Base-by-base conservation (phyloP, 768 basidiomycete species). In the Amylocystis lapponica region DNA sequence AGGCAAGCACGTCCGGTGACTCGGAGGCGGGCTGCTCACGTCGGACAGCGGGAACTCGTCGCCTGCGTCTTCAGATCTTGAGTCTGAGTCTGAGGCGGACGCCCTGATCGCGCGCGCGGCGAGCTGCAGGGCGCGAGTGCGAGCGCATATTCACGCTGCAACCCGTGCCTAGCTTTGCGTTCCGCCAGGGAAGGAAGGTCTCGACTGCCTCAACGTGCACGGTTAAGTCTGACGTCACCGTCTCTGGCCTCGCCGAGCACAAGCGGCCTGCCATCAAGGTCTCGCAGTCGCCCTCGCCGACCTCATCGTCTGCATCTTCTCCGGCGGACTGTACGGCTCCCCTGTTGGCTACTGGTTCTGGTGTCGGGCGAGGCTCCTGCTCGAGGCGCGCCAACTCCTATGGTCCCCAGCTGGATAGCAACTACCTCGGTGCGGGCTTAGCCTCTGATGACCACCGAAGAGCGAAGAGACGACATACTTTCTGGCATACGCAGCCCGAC, bases 21-120 rank as follows among this genome's bases (percentile, higher is more conserved):
- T 81, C 82, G 2, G 83, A 83, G 39, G 67, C 79, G 54, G 76
- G 72, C 44, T 82, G 78, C 63, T 83, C 35, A 73, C 74, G n/a
- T 57, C 54, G 38, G 52, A 54, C 47, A 56, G 58, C 42, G 52
- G 51, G 1, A 54, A 49, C 11, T 54, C 59, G 16, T 57, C 59
- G 17, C 52, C 59, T 3, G 48, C 48, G 29, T 55, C 53, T 5
- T 44, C 51, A 27, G 41, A 16, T 17, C 27, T 23, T 13, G 44
- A 46, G 1, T n/a, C n/a, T n/a, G 57, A 51, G 5, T 48, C 26
- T 41, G 57, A 60, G 33, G 45, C 48, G 20, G 58, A 55, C 27
- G 39, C 46, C 26, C 41, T 51, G n/a, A n/a, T n/a, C n/a, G n/a
- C n/a, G n/a, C n/a, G n/a, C n/a, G n/a, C n/a, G n/a, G n/a, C n/a